Evolutionary conservation across 345 rosid genomes (phyloP).

Genomic region (Eucalyptus pauciflora): DNA sequence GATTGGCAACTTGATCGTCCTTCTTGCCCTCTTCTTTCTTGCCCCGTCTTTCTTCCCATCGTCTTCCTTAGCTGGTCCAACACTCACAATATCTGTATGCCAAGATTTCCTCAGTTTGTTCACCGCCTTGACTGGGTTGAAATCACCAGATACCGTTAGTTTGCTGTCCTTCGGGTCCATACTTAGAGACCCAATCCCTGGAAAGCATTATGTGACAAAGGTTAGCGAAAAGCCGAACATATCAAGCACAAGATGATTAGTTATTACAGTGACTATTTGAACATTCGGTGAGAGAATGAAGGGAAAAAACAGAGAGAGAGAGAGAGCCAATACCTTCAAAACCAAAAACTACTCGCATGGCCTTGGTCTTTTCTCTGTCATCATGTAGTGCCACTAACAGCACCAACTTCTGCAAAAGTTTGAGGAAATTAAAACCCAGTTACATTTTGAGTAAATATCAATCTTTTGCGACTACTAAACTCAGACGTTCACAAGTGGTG

Average conservation of each 20-base stretch:
- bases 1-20: background rate
- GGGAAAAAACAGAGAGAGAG: too few relatives aligned
- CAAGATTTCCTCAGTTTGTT: too few relatives aligned
- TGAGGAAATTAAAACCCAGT: background rate
- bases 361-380: background rate
- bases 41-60: too few relatives aligned
- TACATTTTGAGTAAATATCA: background rate
- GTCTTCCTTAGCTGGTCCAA: too few relatives aligned
- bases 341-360: background rate
- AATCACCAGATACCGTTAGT: background rate
- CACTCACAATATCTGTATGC: too few relatives aligned
- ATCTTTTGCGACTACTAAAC: background rate
- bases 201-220: background rate
- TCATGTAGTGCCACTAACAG: background rate
- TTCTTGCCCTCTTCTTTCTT: background rate
- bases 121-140: too few relatives aligned
- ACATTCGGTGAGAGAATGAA: too few relatives aligned
- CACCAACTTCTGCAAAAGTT: background rate
- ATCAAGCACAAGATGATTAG: too few relatives aligned
- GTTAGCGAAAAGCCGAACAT: background rate
- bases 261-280: too few relatives aligned
- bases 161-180: background rate
- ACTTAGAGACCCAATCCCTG: background rate
- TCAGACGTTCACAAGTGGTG: background rate
- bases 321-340: background rate